Base-by-base conservation (phyloP, 352 stramenopile genomes). In the Achlya hypogyna region DNA sequence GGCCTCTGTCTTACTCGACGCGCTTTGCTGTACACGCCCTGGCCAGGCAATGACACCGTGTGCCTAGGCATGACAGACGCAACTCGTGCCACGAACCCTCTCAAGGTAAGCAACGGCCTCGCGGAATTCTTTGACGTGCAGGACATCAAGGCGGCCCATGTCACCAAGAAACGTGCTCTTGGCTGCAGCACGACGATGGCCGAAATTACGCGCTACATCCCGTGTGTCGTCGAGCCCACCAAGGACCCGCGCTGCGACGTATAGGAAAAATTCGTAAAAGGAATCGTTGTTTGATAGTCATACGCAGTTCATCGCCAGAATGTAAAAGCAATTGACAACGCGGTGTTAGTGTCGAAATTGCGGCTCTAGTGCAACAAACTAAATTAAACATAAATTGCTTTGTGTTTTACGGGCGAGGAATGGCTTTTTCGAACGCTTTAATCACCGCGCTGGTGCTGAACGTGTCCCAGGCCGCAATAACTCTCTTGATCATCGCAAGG, bases 151-250 rank as follows among this genome's bases (percentile, higher is more conserved):
- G 52, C 69, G 23, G 72, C 78, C 16, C 60, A 85, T 16, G 10
- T 88, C 32, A 70, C 71, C 5, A 53, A 85, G 42, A 45, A 64
- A 9, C 75, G 66, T 28, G 78, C 79, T 4, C 85, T 88, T 76
- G 67, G 76, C 14, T 71, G 86, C 40, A 82, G 78, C 6, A 86
- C 79, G 0, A 71, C 75, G 9, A 85, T 74, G 71, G 78, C 79
- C 1, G 82, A 81, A 63, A 77, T 75, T 23, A 86, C 79, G 51
- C 78, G 82, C 70, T 88, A 79, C 65, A 83, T 85, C 38, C 80
- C 80, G 20, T 88, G 80, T 38, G 76, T 86, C 12, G 78, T 78
- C 29, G 74, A 76, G 8, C 64, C 86, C 20, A 70, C 71, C 25
- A 72, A 65, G 4, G 73, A 87, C 65, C 69, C 74, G 23, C 80